Evolutionary conservation across 768 basidiomycete species (phyloP), one percentile per base, ranked within the genome.

Genomic region (Suillus subluteus): DNA sequence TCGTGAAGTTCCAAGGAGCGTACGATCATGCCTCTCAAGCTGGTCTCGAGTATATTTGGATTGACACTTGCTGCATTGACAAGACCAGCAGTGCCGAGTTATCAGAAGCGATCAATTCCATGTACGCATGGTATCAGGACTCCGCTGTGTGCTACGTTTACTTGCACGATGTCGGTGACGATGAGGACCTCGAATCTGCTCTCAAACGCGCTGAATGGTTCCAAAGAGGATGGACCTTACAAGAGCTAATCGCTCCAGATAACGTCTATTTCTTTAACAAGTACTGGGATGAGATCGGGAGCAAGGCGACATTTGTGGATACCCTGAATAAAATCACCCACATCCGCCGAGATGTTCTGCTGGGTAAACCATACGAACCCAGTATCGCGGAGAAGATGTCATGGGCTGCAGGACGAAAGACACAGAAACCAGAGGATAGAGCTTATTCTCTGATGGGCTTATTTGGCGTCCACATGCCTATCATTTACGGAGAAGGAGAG

Each of bases 381-480:
- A 66, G 66, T 18, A 63, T 74, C 63, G 62, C 66, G 3, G 67
- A 75, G 52, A 72, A 68, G 35, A 72, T 77, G 69, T 69, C 64
- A 62, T 78, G 76, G 76, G 77, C 77, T 12, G 68, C 75, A 0
- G 66, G 41, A 46, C 75, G 76, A 62, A 70, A 70, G 67, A 77
- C 76, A 30, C 76, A 74, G 7, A 68, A 72, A 64, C 16, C 68
- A 46, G 76, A 78, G 54, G 76, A 78, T 65, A 55, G 62, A 15
- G 74, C 77, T 6, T 77, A 77, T 46, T 71, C 65, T 32, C 68
- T 77, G 54, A 71, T 77, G 69, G 71, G 69, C 13, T 18, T 73
- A 16, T 68, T 73, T 32, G 59, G 56, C 12, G 58, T 70, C 15
- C 54, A 58, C 41, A 62, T 73, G 55, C 63, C 71, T 4, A 66